Evolutionary conservation across 1,284 basidiomycete genomes (phyloP).

Genomic region (Fistulina hepatica): DNA sequence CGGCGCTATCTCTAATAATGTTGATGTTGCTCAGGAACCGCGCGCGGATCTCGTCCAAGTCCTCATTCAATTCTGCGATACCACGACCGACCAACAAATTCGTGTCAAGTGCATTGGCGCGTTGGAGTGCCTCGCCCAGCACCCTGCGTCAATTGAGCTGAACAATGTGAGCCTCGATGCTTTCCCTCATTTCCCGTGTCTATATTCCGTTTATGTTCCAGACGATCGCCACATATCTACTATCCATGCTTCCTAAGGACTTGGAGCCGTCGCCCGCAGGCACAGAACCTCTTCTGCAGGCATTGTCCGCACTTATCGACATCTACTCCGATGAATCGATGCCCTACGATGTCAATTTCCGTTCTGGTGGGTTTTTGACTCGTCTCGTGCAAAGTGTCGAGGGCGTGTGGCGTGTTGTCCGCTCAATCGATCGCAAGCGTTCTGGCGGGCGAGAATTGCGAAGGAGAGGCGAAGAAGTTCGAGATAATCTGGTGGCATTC

Average conservation of each 20-base stretch:
- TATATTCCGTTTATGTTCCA: conserved; percentile 21
- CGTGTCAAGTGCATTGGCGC: conserved; percentile 75
- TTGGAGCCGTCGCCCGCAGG: conserved; percentile 30
- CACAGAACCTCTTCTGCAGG: conserved; percentile 72
- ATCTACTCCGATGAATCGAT: conserved; percentile 87
- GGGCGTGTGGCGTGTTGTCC: conserved; percentile 49
- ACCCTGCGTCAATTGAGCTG: conserved; percentile 49
- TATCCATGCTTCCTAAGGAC: conserved; percentile 42
- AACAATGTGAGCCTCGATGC: conserved; percentile 52
- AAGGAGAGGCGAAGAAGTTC: conserved; percentile 59
- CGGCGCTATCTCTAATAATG: too few species aligned
- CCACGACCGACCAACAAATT: conserved; percentile 41
- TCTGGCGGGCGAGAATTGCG: conserved; percentile 45
- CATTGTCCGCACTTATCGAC: conserved; percentile 82
- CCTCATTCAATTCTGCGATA: conserved; percentile 57
- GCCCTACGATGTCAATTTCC: conserved; percentile 78
- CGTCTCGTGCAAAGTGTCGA: conserved; percentile 43
- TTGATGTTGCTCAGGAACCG: conserved; percentile 31
- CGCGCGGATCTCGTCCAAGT: conserved; percentile 50
- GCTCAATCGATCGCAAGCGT: conserved; percentile 44
- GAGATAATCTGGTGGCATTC: conserved; percentile 83
- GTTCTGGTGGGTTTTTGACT: conserved; percentile 42
- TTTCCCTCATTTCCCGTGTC: conserved; percentile 5
- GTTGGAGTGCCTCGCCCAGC: conserved; percentile 71
- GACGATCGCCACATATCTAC: conserved; percentile 59